Evolutionary conservation across 2,329 filamentous ascomycete genomes (phyloP), one percentile per base, ranked within the genome.

Genomic region (Fusarium oxysporum): DNA sequence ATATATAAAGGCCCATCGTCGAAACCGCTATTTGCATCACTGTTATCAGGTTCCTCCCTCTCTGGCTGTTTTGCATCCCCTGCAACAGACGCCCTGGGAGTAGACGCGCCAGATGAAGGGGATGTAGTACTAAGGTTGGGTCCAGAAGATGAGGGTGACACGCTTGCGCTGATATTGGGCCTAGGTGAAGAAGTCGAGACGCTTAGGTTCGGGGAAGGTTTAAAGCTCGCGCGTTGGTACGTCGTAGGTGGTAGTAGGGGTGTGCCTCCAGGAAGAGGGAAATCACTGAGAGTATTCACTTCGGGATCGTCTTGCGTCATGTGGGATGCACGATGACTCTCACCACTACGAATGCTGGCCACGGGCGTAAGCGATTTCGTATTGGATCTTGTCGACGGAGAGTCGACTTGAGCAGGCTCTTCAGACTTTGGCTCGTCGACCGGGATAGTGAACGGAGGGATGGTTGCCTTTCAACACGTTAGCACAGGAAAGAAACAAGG

Each of bases 1-100:
- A 90, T 82, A 65, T 85, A 90, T 3, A 90, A 75, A 0, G 83
- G 79, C 14, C 82, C 82, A 43, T 87, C 82, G 11, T 74, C 62
- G 32, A 77, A 48, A 5, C 59, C 64, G 12, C 64, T 32, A 25
- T 70, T 45, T 19, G 64, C 25, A 35, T 74, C 69, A 21, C 54
- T 68, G 47, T 65, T 61, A 12, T 77, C 68, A 4, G 68, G 50
- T 21, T 65, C 56, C 6, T 69, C 57, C 11, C 56, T 38, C 9
- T 55, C 56, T 62, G 28, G 17, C 19, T 66, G 65, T 28, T 68
- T 68, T 23, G 50, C 14, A 17, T 65, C 72, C 13, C 53, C 59
- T 3, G 37, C 53, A 33, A 69, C 37, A 33, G 68, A 65, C 7
- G 68, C 72, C 35, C 59, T 70, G 13, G 70, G 65, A 16, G 69